Percentiles rank a stretch among this genome's conserved stretches.
These are phyloP conservation scores for Sphaceloma murrayae DNA, from an alignment of 2,329 filamentous ascomycete genomes.

Conservation along the genomic window DNA sequence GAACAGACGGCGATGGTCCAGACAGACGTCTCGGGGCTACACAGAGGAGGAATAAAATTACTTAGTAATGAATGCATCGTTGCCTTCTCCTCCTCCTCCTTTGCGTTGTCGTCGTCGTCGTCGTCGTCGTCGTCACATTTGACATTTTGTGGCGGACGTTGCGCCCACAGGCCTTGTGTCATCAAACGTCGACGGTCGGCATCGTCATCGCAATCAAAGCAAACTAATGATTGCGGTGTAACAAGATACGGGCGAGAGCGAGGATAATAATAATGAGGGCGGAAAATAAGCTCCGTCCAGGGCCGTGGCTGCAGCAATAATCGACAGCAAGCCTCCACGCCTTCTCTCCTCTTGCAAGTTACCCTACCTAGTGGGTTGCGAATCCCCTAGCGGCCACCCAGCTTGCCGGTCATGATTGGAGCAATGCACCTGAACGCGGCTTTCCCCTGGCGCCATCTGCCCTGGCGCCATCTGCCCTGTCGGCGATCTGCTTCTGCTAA, in stretches of 20 bases:
- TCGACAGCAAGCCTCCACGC: no score
- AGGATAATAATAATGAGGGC: background rate
- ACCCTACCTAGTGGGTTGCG: no score
- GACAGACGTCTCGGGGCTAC: no score
- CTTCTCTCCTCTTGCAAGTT: no score
- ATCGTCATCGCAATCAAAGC: constrained; percentile 8
- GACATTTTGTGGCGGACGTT: background rate
- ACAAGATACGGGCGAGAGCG: background rate
- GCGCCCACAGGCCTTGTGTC: constrained; percentile 2
- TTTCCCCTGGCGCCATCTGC: constrained; percentile 10
- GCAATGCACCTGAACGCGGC: constrained; percentile 1
- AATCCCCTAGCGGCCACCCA: constrained; percentile 10
- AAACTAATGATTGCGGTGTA: background rate
- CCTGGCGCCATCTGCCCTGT: background rate
- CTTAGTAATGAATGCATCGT: no score
- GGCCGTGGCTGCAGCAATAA: constrained; percentile 13
- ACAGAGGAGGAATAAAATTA: no score
- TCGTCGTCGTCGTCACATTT: no score
- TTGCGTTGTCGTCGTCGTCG: no score
- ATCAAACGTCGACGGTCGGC: background rate
- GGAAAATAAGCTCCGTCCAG: constrained; percentile 5
- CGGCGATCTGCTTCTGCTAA: no score
- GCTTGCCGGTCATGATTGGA: constrained; percentile 10
- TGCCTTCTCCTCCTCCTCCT: no score
- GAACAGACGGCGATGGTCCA: no score